phyloP scores from a whole-genome alignment of 2,329 filamentous ascomycete species.

The Ceratocystis huliohia region DNA sequence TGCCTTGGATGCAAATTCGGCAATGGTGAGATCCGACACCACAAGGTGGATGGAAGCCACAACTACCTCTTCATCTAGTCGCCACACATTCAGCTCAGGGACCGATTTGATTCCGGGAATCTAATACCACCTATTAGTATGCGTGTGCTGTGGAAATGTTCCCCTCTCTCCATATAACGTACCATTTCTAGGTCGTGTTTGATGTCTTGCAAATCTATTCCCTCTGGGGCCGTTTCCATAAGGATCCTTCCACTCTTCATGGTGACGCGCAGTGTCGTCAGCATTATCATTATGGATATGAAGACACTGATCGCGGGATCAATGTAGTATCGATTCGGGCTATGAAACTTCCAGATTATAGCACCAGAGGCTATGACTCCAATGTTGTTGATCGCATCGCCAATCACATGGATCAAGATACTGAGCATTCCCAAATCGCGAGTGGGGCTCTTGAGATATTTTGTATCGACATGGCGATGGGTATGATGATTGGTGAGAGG shows the following conservation, averaged over 20 bases:
- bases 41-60: constrained; percentile 59
- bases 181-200: constrained; percentile 57
- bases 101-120: constrained; percentile 54
- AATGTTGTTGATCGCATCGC: constrained; percentile 64
- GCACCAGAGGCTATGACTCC: constrained; percentile 59
- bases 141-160: constrained; percentile 2
- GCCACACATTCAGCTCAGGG: constrained; percentile 64
- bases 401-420: constrained; percentile 56
- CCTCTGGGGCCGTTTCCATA: constrained; percentile 51
- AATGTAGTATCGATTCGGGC: constrained; percentile 51
- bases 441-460: constrained; percentile 28
- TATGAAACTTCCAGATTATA: constrained; percentile 53
- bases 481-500: constrained; percentile 30
- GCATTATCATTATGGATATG: constrained; percentile 60
- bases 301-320: constrained; percentile 57
- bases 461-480: constrained; percentile 35
- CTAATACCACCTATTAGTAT: constrained; percentile 28
- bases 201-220: constrained; percentile 48
- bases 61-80: constrained; percentile 55
- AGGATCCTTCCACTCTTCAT: constrained; percentile 52
- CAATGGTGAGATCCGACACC: constrained; percentile 43
- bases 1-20: constrained; percentile 47
- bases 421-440: constrained; percentile 59
- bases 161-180: background rate
- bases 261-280: constrained; percentile 50